These are phyloP conservation scores for Penicillium manginii DNA, from an alignment of 495 filamentous ascomycete species.

Conservation along the genomic window DNA sequence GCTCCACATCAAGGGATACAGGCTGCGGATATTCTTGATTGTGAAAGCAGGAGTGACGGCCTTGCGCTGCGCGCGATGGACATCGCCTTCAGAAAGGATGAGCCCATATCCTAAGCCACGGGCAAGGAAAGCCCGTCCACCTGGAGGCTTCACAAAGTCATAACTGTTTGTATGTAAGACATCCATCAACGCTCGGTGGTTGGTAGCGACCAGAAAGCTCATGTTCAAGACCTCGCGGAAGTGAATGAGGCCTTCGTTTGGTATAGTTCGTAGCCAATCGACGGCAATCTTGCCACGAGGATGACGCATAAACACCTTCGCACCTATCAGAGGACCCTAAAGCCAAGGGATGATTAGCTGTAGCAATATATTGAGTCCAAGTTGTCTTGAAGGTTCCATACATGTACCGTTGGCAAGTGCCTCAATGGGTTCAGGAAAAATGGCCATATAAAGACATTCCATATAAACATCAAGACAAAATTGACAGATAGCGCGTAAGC, in stretches of 20 bases:
- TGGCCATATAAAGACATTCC: constrained; percentile 67
- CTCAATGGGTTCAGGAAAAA: constrained; percentile 71
- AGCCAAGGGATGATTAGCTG: neutral
- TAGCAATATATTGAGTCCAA: neutral
- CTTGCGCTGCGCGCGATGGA: constrained; percentile 73
- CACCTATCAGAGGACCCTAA: constrained; percentile 61
- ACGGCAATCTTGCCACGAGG: constrained; percentile 63
- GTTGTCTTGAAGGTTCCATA: constrained; percentile 22
- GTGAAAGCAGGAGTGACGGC: constrained; percentile 80
- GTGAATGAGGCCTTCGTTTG: constrained; percentile 84
- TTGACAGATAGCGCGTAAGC: constrained; percentile 31
- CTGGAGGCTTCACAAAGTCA: constrained; percentile 56
- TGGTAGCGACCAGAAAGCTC: constrained; percentile 42
- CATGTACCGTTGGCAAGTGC: constrained; percentile 61
- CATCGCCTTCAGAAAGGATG: constrained; percentile 79
- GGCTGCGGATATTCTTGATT: constrained; percentile 79
- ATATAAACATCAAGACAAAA: constrained; percentile 39
- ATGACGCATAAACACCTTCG: constrained; percentile 53
- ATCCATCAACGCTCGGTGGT: constrained; percentile 52
- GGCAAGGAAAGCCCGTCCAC: constrained; percentile 57
- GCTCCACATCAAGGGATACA: constrained; percentile 81
- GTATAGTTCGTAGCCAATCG: constrained; percentile 72
- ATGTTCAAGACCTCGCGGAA: constrained; percentile 56
- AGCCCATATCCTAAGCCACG: constrained; percentile 76
- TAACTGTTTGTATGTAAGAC: constrained; percentile 59